phyloP scores from a whole-genome alignment of 495 filamentous ascomycete species.

The Penicillium chermesinum region DNA sequence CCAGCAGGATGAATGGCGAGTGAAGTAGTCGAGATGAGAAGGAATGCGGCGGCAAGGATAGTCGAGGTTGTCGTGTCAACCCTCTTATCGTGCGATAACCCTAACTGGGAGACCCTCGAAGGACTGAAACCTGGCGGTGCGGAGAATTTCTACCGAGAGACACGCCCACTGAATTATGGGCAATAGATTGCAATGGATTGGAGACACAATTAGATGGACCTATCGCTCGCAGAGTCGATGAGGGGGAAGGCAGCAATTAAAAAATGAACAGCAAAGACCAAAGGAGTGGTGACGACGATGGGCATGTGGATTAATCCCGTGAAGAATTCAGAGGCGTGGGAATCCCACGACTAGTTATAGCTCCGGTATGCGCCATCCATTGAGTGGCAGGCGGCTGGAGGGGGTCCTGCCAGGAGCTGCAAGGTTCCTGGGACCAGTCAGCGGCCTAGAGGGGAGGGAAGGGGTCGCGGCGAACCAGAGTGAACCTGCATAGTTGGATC shows the following conservation, averaged over 20 bases:
- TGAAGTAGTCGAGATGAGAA: slow-evolving; percentile 18
- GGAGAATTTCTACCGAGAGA: slow-evolving; percentile 12
- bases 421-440: slow-evolving; percentile 21
- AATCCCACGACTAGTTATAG: slow-evolving; percentile 30
- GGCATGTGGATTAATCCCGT: slow-evolving; percentile 37
- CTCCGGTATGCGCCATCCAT: slow-evolving; percentile 25
- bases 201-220: neutral
- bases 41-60: slow-evolving; percentile 42
- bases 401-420: slow-evolving; percentile 10
- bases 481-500: slow-evolving; percentile 29
- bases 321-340: slow-evolving; percentile 28
- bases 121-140: neutral
- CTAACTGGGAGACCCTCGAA: slow-evolving; percentile 22
- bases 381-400: slow-evolving; percentile 7
- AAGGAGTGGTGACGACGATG: slow-evolving; percentile 25
- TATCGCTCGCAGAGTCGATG: neutral
- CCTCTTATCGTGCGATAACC: slow-evolving; percentile 31
- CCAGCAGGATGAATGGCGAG: slow-evolving; percentile 22
- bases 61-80: slow-evolving; percentile 47
- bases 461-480: slow-evolving; percentile 15
- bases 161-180: slow-evolving; percentile 14
- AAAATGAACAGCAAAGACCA: slow-evolving; percentile 7
- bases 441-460: slow-evolving; percentile 4
- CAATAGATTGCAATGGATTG: slow-evolving; percentile 14
- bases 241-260: slow-evolving; percentile 3